phyloP scores from a whole-genome alignment of 148 eudicot genomes.

The Chenopodium suecicum region DNA sequence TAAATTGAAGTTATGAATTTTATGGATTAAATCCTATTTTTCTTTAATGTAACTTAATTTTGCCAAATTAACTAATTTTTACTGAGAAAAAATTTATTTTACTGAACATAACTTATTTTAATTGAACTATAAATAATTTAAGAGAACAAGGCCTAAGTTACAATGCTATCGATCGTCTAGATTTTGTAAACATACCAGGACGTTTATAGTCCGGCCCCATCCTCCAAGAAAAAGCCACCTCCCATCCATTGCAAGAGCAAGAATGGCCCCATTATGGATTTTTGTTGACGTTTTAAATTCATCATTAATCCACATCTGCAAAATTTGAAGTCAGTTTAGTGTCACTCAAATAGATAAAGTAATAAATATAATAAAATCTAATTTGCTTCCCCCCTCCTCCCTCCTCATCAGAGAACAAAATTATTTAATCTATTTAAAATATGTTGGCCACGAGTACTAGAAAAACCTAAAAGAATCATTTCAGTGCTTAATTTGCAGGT shows the following conservation, averaged over 20 bases:
- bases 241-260: slow-evolving; percentile 59
- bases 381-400: too few species aligned
- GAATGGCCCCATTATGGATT: slow-evolving; percentile 61
- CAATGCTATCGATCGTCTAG: too few species aligned
- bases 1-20: too few species aligned
- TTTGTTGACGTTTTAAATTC: slow-evolving; percentile 39
- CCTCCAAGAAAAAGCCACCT: slow-evolving; percentile 79
- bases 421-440: neutral
- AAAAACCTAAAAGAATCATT: neutral
- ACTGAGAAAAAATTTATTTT: too few species aligned
- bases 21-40: too few species aligned
- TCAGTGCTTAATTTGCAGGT: neutral
- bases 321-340: neutral
- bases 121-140: too few species aligned
- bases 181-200: slow-evolving; percentile 51
- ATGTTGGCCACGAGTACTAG: neutral
- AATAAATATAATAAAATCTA: too few species aligned
- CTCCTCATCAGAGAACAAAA: neutral
- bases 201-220: slow-evolving; percentile 64
- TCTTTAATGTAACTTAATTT: too few species aligned
- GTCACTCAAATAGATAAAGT: neutral
- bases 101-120: too few species aligned
- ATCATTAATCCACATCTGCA: slow-evolving; percentile 76
- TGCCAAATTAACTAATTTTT: too few species aligned
- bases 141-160: too few species aligned